Evolutionary conservation across 805 yeast species (phyloP).

Genomic region (Candida verbasci): DNA sequence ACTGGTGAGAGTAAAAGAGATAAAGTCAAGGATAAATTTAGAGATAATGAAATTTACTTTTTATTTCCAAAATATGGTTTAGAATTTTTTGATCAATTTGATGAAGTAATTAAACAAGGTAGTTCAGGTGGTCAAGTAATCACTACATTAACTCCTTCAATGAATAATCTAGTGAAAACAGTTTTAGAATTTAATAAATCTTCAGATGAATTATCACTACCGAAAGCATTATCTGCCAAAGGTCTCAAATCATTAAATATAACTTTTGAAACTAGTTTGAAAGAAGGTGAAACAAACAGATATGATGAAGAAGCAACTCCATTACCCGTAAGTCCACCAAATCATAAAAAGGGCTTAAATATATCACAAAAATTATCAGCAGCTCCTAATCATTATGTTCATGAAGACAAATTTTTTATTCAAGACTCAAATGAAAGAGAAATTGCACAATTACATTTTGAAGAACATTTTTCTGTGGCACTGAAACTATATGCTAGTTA

Average conservation of each 20-base stretch:
- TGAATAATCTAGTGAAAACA: slow-evolving; percentile 5
- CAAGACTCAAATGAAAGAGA: slow-evolving; percentile 39
- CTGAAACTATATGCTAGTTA: slow-evolving; percentile 63
- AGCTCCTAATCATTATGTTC: slow-evolving; percentile 55
- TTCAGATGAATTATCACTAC: slow-evolving; percentile 13
- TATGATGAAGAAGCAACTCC: slow-evolving; percentile 12
- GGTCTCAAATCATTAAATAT: slow-evolving; percentile 31
- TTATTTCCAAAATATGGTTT: slow-evolving; percentile 56
- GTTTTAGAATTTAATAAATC: slow-evolving; percentile 4
- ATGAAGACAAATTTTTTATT: slow-evolving; percentile 45
- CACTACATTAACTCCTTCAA: slow-evolving; percentile 6
- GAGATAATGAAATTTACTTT: slow-evolving; percentile 65
- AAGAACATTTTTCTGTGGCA: slow-evolving; percentile 52
- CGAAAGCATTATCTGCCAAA: slow-evolving; percentile 28
- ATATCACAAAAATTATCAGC: slow-evolving; percentile 47
- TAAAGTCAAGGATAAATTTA: slow-evolving; percentile 28
- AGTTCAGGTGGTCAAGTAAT: background rate
- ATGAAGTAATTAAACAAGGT: background rate
- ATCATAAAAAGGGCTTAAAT: background rate
- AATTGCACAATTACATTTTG: slow-evolving; percentile 54
- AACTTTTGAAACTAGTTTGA: slow-evolving; percentile 27
- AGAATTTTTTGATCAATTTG: slow-evolving; percentile 37
- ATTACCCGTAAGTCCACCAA: background rate
- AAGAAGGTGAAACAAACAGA: slow-evolving; percentile 16
- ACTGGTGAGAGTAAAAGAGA: slow-evolving; percentile 11